Conservation (phyloP, 78 protist species). For the Dictyostelium purpureum region DNA sequence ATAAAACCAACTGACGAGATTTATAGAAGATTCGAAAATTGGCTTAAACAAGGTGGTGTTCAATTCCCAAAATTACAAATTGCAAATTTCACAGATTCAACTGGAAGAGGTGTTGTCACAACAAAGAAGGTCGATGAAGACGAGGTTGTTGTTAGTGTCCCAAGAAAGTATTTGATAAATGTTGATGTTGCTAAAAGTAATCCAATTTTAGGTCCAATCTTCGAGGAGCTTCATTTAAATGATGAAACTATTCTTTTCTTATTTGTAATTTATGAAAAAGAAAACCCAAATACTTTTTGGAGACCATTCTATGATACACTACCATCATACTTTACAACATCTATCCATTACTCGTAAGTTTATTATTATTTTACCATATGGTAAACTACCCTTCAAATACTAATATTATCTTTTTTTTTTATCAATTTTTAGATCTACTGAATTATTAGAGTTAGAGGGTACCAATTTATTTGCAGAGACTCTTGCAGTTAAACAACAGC, state of each 20-base stretch:
- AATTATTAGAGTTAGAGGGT: constrained; percentile 60
- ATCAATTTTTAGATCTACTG: constrained; percentile 50
- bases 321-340: constrained; percentile 69
- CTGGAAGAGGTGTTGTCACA: constrained; percentile 71
- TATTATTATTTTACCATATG: too few relatives aligned
- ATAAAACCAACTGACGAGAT: constrained; percentile 41
- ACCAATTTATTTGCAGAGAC: constrained; percentile 71
- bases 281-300: constrained; percentile 69
- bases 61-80: constrained; percentile 56
- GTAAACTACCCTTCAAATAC: too few relatives aligned
- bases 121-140: constrained; percentile 49
- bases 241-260: constrained; percentile 73
- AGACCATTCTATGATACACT: constrained; percentile 75
- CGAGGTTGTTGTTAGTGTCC: constrained; percentile 29
- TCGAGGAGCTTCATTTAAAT: constrained; percentile 37
- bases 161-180: constrained; percentile 30
- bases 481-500: constrained; percentile 27
- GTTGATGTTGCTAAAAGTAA: constrained; percentile 40
- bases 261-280: constrained; percentile 76
- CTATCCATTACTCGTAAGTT: constrained; percentile 55
- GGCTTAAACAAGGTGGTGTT: constrained; percentile 45
- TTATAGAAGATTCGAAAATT: constrained; percentile 58
- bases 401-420: too few relatives aligned
- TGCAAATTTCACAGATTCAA: constrained; percentile 65
- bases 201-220: constrained; percentile 29